Evolutionary conservation across 768 basidiomycete genomes (phyloP).

Genomic region (Steccherinum ochraceum): DNA sequence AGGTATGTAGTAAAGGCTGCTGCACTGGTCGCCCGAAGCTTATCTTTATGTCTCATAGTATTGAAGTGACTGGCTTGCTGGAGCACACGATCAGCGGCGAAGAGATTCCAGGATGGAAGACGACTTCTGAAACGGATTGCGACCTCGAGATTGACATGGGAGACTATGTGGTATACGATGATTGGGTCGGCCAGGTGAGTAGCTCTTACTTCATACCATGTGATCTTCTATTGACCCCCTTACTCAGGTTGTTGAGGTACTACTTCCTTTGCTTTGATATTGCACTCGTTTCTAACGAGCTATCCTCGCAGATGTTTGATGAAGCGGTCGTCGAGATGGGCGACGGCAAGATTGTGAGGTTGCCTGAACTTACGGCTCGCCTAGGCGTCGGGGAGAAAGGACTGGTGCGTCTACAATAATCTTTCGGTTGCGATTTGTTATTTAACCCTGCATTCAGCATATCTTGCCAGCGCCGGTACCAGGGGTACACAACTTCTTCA

Average conservation of each 20-base stretch:
- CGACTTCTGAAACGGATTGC: slow-evolving; percentile 48
- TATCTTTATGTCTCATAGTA: slow-evolving; percentile 16
- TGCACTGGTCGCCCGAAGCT: neutral
- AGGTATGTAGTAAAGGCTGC: slow-evolving; percentile 10
- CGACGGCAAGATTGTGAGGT: slow-evolving; percentile 55
- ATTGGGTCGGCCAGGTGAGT: slow-evolving; percentile 87
- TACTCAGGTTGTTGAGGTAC: slow-evolving; percentile 68
- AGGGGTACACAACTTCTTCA: slow-evolving; percentile 40
- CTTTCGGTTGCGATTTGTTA: slow-evolving; percentile 1
- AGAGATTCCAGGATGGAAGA: slow-evolving; percentile 57
- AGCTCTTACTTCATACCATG: neutral
- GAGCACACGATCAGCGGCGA: slow-evolving; percentile 69
- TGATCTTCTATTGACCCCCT: slow-evolving; percentile 10
- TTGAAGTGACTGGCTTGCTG: slow-evolving; percentile 58
- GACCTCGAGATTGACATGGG: slow-evolving; percentile 62
- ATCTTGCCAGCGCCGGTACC: slow-evolving; percentile 52
- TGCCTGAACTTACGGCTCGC: slow-evolving; percentile 75
- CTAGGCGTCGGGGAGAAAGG: slow-evolving; percentile 73
- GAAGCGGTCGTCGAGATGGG: slow-evolving; percentile 70
- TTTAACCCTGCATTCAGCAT: slow-evolving; percentile 30
- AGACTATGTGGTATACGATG: slow-evolving; percentile 75
- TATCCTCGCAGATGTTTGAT: slow-evolving; percentile 61
- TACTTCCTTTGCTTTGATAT: slow-evolving; percentile 11
- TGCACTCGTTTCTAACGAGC: slow-evolving; percentile 7
- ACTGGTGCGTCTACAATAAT: slow-evolving; percentile 38